These are phyloP conservation scores for Pseudogymnoascus sp. DNA, from an alignment of 2,329 filamentous ascomycete species.

Conservation along the genomic window DNA sequence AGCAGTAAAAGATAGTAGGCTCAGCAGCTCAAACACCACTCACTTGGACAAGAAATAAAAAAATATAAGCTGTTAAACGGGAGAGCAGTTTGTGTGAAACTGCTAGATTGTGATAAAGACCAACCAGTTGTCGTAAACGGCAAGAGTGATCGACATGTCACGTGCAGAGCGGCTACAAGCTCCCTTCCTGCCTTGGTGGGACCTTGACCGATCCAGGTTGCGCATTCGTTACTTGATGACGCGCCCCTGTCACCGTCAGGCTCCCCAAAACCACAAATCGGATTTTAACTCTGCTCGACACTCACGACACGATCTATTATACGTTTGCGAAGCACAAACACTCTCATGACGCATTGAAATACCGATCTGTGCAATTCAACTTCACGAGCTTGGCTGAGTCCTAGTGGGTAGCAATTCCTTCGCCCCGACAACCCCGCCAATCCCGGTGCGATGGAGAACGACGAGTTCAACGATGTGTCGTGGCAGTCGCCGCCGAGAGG, in stretches of 20 bases:
- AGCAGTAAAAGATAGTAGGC: no score
- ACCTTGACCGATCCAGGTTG: constrained; percentile 4
- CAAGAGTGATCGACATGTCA: not conserved
- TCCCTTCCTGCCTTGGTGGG: not conserved
- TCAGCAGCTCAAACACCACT: no score
- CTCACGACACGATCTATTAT: not conserved
- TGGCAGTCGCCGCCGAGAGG: constrained; percentile 45
- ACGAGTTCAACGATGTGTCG: constrained; percentile 75
- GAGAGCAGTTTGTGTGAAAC: not conserved
- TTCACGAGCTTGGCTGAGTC: not conserved
- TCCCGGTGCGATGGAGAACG: constrained; percentile 31
- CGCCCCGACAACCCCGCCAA: constrained; percentile 8
- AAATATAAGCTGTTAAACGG: not conserved
- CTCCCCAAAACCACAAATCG: not conserved
- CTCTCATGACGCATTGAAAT: not conserved
- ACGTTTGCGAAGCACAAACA: not conserved
- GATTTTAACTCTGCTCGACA: not conserved
- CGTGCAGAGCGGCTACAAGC: not conserved
- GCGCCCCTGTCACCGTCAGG: not conserved
- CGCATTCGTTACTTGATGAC: not conserved
- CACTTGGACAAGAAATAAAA: no score
- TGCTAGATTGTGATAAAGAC: not conserved
- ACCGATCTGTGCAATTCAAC: not conserved
- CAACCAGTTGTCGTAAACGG: not conserved
- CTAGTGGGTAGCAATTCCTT: not conserved